Evolutionary conservation across 805 yeast species (phyloP).

Genomic region (Teunomyces cretensis): DNA sequence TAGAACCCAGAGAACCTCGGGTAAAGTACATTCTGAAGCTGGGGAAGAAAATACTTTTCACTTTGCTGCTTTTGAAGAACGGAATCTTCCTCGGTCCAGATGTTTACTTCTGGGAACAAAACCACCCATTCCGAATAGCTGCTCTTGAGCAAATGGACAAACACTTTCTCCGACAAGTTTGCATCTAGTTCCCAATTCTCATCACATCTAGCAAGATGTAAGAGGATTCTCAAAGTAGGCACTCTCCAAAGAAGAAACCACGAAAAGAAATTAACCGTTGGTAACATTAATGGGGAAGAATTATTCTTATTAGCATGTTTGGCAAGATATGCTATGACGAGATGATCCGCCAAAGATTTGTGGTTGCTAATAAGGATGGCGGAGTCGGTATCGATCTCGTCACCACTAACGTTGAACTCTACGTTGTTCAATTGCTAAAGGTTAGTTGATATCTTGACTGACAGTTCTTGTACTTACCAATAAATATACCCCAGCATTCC

Average conservation of each 20-base stretch:
- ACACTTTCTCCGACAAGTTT: conserved; percentile 32
- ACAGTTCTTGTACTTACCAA: conserved; percentile 18
- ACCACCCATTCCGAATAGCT: conserved; percentile 60
- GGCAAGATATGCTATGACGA: conserved; percentile 49
- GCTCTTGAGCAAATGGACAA: conserved; percentile 34
- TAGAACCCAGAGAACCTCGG: conserved; percentile 70
- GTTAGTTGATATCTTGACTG: conserved; percentile 2
- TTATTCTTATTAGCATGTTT: conserved; percentile 22
- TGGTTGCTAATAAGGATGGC: conserved; percentile 58
- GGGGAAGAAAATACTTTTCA: conserved; percentile 59
- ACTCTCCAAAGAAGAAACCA: conserved; percentile 69
- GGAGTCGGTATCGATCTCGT: conserved; percentile 32
- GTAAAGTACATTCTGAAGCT: conserved; percentile 60
- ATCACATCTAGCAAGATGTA: conserved; percentile 53
- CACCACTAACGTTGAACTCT: conserved; percentile 43
- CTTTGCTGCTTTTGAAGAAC: conserved; percentile 54
- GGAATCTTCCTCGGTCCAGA: conserved; percentile 51
- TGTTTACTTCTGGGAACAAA: conserved; percentile 83
- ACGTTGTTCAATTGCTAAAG: conserved; percentile 35
- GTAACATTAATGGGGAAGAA: conserved; percentile 24
- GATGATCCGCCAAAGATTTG: conserved; percentile 63
- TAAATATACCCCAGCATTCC: conserved; percentile 30
- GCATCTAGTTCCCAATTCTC: conserved; percentile 67
- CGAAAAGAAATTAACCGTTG: conserved; percentile 57
- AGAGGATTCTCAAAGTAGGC: conserved; percentile 52